Percentiles rank a stretch among this genome's conserved stretches.
Conservation (phyloP, 78 protist species). For the Guillardia theta region DNA sequence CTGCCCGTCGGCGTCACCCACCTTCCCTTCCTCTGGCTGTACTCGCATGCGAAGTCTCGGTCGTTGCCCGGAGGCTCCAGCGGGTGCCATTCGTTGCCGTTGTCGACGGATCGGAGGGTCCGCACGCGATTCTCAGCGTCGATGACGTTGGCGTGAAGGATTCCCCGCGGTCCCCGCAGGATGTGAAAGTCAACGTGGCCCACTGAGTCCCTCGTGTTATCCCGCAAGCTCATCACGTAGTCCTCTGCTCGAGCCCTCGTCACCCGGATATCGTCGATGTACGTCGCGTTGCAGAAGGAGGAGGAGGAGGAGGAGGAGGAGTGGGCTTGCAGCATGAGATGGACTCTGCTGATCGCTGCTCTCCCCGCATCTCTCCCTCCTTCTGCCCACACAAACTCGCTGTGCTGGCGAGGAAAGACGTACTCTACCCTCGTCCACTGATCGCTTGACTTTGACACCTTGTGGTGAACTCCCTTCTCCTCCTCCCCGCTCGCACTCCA, state of each 20-base stretch:
- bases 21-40: not conserved
- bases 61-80: not conserved
- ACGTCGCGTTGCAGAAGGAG: not conserved
- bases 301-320: not conserved
- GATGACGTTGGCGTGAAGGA: not conserved
- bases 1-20: not conserved
- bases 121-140: not conserved
- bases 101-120: not conserved
- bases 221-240: not conserved
- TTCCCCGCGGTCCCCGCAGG: not conserved
- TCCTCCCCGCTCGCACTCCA: not conserved
- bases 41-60: not conserved
- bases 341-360: too few species aligned
- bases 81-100: not conserved
- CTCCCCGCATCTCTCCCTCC: too few species aligned
- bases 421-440: not conserved
- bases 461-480: not conserved
- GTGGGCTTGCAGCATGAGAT: not conserved
- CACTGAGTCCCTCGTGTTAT: not conserved
- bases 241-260: not conserved
- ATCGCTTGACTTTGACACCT: not conserved
- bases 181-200: slow-evolving; percentile 14
- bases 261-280: not conserved
- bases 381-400: not conserved
- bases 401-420: not conserved